A percentile compares a stretch with the other conserved stretches of the same genome.
Evolutionary conservation across 2,329 filamentous ascomycete species (phyloP).

Genomic region (Pestalotiopsis sp.): DNA sequence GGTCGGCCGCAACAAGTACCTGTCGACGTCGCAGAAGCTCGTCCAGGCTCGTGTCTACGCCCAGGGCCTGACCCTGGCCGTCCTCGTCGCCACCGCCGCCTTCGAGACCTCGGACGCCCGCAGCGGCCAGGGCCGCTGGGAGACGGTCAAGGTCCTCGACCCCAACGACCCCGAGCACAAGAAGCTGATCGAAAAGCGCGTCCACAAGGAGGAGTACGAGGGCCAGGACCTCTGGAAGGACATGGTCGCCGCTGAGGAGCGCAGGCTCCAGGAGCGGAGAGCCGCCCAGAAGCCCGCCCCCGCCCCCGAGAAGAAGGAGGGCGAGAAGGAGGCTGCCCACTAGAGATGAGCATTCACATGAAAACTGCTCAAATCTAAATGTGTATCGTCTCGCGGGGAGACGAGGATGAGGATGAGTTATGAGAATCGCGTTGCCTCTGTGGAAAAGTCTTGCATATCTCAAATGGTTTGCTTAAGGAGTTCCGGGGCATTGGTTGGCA

Average conservation of each 20-base stretch:
- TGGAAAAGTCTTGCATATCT: background rate
- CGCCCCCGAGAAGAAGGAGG: background rate
- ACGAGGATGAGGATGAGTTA: background rate
- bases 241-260: slow-evolving; percentile 82
- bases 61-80: slow-evolving; percentile 83
- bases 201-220: slow-evolving; percentile 84
- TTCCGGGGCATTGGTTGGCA: background rate
- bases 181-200: slow-evolving; percentile 81
- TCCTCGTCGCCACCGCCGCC: slow-evolving; percentile 79
- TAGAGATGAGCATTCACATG: background rate
- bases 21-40: slow-evolving; percentile 80
- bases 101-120: slow-evolving; percentile 81
- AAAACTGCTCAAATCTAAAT: background rate
- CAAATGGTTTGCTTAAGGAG: background rate
- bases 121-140: slow-evolving; percentile 76
- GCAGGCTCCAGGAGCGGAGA: slow-evolving; percentile 47
- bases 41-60: slow-evolving; percentile 95
- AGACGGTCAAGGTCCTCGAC: slow-evolving; percentile 81
- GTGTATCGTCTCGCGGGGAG: background rate
- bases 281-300: background rate
- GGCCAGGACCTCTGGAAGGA: slow-evolving; percentile 95
- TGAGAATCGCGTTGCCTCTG: background rate
- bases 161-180: slow-evolving; percentile 82
- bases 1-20: slow-evolving; percentile 76
- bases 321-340: background rate